Percentiles rank a stretch among this genome's conserved stretches.
Conservation (phyloP, 352 stramenopile genomes). For the Pelagophyceae sp. region DNA sequence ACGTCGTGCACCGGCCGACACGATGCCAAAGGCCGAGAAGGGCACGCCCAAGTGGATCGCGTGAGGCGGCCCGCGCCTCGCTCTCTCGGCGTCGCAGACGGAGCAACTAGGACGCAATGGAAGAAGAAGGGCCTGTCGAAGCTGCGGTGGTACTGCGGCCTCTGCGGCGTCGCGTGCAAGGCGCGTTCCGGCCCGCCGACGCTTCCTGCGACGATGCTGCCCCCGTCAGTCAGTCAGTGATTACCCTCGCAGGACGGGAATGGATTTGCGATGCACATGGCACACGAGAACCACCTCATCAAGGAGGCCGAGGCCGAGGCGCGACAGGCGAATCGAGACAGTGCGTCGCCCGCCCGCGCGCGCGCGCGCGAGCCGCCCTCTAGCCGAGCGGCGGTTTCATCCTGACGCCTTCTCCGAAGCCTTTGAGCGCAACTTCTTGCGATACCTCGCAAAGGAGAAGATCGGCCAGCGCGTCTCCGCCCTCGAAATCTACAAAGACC, state of each 20-base stretch:
- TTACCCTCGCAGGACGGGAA: conserved; percentile 10
- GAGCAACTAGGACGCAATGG: not conserved
- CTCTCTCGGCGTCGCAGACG: not conserved
- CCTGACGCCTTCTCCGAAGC: conserved; percentile 5
- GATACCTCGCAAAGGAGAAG: not conserved
- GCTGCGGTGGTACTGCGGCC: conserved; percentile 18
- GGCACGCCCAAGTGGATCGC: conserved; percentile 17
- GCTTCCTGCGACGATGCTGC: no score
- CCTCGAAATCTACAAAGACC: not conserved
- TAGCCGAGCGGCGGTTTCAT: not conserved
- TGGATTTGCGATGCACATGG: conserved; percentile 4
- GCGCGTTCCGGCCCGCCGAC: no score
- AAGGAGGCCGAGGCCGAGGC: not conserved
- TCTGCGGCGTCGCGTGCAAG: conserved; percentile 4
- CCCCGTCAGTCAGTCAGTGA: no score
- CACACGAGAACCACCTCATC: conserved; percentile 1
- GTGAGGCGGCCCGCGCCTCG: not conserved
- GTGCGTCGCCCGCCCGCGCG: no score
- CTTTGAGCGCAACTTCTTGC: conserved; percentile 5
- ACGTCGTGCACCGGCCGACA: no score
- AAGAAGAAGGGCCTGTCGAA: conserved; percentile 15
- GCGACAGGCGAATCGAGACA: not conserved
- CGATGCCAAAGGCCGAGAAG: conserved; percentile 13
- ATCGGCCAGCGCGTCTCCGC: not conserved
- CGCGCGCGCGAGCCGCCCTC: no score